Evolutionary conservation across 2,329 filamentous ascomycete species (phyloP).

Genomic region (Phoma sp.): DNA sequence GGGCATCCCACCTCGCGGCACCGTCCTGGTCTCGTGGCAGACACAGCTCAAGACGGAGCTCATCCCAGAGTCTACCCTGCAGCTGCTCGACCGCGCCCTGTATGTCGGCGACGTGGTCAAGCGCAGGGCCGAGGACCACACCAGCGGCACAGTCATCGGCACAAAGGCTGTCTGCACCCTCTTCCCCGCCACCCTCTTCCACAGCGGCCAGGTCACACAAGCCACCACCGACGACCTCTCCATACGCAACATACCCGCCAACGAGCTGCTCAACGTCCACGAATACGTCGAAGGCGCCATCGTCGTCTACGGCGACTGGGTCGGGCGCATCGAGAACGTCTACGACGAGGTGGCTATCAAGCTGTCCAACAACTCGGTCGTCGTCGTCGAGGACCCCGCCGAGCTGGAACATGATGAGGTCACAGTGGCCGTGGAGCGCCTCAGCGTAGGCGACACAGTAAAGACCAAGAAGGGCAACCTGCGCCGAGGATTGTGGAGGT

Average conservation of each 20-base stretch:
- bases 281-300: conserved; percentile 59
- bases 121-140: conserved; percentile 53
- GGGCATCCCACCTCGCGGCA: conserved; percentile 59
- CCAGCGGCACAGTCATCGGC: conserved; percentile 63
- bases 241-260: conserved; percentile 51
- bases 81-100: conserved; percentile 61
- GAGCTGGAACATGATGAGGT: conserved; percentile 49
- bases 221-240: conserved; percentile 40
- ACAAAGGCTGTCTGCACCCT: conserved; percentile 56
- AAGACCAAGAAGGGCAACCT: conserved; percentile 60
- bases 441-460: conserved; percentile 58
- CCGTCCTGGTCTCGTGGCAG: conserved; percentile 59
- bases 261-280: conserved; percentile 55
- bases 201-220: conserved; percentile 30
- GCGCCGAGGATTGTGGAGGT: conserved; percentile 59
- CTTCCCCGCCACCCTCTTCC: conserved; percentile 40
- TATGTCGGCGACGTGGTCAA: conserved; percentile 64
- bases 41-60: conserved; percentile 51
- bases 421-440: conserved; percentile 44
- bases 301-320: conserved; percentile 62
- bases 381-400: conserved; percentile 57
- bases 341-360: conserved; percentile 58
- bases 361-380: conserved; percentile 60
- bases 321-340: conserved; percentile 60
- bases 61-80: conserved; percentile 52